These are phyloP conservation scores for Mycena albidolilacea DNA, from an alignment of 768 basidiomycete genomes.

Conservation along the genomic window DNA sequence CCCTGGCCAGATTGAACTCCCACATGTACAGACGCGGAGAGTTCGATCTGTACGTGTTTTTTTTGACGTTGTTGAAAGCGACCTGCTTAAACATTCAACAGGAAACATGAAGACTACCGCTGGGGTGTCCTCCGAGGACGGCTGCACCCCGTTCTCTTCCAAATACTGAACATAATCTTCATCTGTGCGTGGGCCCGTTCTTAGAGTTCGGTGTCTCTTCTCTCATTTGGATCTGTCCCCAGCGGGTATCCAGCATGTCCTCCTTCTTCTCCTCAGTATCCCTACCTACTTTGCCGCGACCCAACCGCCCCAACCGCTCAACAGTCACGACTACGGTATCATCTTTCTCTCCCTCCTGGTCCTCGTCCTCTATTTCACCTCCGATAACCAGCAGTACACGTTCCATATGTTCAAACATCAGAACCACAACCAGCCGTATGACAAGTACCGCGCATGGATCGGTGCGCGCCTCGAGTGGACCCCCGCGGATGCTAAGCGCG, in stretches of 20 bases:
- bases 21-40: constrained; percentile 90
- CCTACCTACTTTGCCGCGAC: constrained; percentile 72
- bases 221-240: not conserved
- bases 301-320: constrained; percentile 67
- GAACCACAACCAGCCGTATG: constrained; percentile 51
- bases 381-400: constrained; percentile 94
- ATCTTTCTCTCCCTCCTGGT: constrained; percentile 69
- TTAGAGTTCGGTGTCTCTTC: not conserved
- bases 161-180: constrained; percentile 76
- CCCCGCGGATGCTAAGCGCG: constrained; percentile 77
- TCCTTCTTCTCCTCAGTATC: constrained; percentile 80
- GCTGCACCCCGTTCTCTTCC: constrained; percentile 69
- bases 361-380: constrained; percentile 80
- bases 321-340: constrained; percentile 74
- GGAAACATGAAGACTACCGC: constrained; percentile 92
- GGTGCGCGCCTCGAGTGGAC: constrained; percentile 79
- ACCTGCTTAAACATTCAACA: constrained; percentile 45
- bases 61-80: not conserved
- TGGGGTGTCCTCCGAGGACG: constrained; percentile 84
- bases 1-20: constrained; percentile 63
- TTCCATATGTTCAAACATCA: constrained; percentile 86
- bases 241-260: constrained; percentile 84
- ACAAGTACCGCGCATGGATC: constrained; percentile 69
- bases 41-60: constrained; percentile 71
- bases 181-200: constrained; percentile 61